Base-by-base conservation (phyloP, 2,329 filamentous ascomycete species). In the Xylaria sp. region DNA sequence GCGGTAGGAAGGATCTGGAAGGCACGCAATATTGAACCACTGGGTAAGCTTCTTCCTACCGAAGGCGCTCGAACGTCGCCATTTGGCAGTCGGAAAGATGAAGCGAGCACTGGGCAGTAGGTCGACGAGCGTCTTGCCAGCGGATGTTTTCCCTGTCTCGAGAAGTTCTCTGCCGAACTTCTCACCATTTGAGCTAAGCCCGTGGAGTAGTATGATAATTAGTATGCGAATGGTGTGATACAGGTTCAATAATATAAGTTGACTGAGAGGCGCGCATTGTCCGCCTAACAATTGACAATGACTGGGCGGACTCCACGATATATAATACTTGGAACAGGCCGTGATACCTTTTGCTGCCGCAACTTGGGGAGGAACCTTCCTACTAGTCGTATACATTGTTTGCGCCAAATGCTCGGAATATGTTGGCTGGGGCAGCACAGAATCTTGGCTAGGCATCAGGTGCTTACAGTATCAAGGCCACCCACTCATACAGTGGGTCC, bases 21-120 rank as follows among this genome's bases (percentile, higher is more conserved):
- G 70, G 1, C 75, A 76, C 17, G 76, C 79, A 9, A 79, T 76
- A 65, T 86, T 79, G 63, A 83, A 85, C 82, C 83, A 86, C 68
- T 83, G 80, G 8, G 80, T 79, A 38, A 84, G 77, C 11, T 75
- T 72, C 0, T 76, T 72, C 2, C 78, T 76, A 6, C 80, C 77
- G 45, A 82, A 79, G 2, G 76, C 73, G 0, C 71, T 76, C 0
- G 83, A 78, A 9, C 80, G 78, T 0, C 80, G 76, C 12, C 77
- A 78, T 6, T 72, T 76, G 0, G 83, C 78, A 0, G 82, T 84
- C 0, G 83, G 83, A 58, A 85, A 85, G 42, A 86, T 71, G 59
- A 84, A 84, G 61, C 79, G 81, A 1, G 78, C 76, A 9, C 76
- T 69, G 0, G 76, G 76, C 1, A 79, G 60, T 4, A 75, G 40